These are phyloP conservation scores for Aspergillus chevalieri DNA, from an alignment of 2,329 filamentous ascomycete genomes.

Conservation along the genomic window DNA sequence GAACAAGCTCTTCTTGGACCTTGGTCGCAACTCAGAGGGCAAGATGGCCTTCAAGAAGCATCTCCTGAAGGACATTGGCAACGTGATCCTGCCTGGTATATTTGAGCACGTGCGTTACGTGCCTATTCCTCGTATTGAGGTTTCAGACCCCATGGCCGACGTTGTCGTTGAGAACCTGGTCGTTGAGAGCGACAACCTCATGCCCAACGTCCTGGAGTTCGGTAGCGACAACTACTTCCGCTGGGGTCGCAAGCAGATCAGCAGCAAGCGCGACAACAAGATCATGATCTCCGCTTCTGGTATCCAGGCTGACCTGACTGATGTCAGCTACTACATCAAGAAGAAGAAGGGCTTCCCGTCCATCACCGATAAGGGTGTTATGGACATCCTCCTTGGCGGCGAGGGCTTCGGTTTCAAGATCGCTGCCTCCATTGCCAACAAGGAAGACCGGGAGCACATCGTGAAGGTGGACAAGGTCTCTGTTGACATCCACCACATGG, in stretches of 20 bases:
- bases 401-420: slow-evolving; percentile 88
- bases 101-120: slow-evolving; percentile 86
- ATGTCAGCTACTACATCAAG: slow-evolving; percentile 92
- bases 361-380: slow-evolving; percentile 78
- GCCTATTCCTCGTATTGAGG: slow-evolving; percentile 90
- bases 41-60: slow-evolving; percentile 89
- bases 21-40: slow-evolving; percentile 81
- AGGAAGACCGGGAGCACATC: slow-evolving; percentile 70
- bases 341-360: slow-evolving; percentile 89
- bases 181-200: slow-evolving; percentile 92
- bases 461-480: slow-evolving; percentile 91
- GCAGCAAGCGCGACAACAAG: slow-evolving; percentile 75
- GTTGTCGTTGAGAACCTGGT: slow-evolving; percentile 90
- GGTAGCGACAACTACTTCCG: slow-evolving; percentile 90
- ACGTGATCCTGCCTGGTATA: slow-evolving; percentile 75
- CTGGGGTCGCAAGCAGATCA: slow-evolving; percentile 83
- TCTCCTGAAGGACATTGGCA: slow-evolving; percentile 78
- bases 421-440: slow-evolving; percentile 73
- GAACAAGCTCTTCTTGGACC: slow-evolving; percentile 78
- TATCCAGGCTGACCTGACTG: slow-evolving; percentile 82
- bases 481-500: slow-evolving; percentile 72
- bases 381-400: slow-evolving; percentile 81
- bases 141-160: slow-evolving; percentile 76
- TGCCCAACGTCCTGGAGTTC: slow-evolving; percentile 85
- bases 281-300: slow-evolving; percentile 80